phyloP scores from a whole-genome alignment of 352 stramenopile species.

The Pythium myriotylum region DNA sequence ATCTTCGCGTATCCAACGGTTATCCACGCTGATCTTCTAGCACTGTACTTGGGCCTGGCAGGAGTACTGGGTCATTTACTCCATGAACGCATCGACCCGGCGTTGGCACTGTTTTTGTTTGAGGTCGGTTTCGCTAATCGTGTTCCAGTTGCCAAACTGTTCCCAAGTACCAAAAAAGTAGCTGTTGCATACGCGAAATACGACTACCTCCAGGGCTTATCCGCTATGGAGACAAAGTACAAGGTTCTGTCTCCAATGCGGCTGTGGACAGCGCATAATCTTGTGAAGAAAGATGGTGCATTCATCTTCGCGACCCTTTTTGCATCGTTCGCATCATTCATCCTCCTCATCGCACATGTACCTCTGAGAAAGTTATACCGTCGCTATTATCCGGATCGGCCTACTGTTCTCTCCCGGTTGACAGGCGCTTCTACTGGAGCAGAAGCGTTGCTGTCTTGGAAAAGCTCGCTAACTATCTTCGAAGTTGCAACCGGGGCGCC shows the following conservation, averaged over 20 bases:
- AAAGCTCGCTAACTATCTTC: conserved; percentile 20
- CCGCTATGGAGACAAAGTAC: conserved; percentile 26
- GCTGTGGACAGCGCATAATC: conserved; percentile 20
- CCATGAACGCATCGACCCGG: conserved; percentile 23
- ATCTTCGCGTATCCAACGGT: conserved; percentile 10
- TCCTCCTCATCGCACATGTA: conserved; percentile 3
- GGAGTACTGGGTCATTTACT: conserved; percentile 2
- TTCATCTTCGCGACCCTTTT: conserved; percentile 12
- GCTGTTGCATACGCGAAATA: conserved; percentile 7
- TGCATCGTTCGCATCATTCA: conserved; percentile 9
- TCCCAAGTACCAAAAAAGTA: conserved; percentile 3
- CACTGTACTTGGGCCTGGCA: conserved; percentile 35
- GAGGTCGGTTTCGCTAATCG: conserved; percentile 12
- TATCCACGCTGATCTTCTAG: conserved; percentile 35
- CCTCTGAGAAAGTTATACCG: conserved; percentile 13
- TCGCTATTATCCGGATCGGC: background rate
- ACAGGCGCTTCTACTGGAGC: conserved; percentile 4
- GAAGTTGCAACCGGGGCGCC: conserved; percentile 24
- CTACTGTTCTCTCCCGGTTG: background rate
- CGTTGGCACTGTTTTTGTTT: conserved; percentile 20
- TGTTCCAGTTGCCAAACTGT: background rate
- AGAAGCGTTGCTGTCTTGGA: conserved; percentile 5
- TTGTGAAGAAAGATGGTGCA: background rate
- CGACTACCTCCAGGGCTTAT: conserved; percentile 18
- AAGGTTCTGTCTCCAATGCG: conserved; percentile 32